Conservation (phyloP, 139 green algal genomes). For the Chlorella vulgaris region DNA sequence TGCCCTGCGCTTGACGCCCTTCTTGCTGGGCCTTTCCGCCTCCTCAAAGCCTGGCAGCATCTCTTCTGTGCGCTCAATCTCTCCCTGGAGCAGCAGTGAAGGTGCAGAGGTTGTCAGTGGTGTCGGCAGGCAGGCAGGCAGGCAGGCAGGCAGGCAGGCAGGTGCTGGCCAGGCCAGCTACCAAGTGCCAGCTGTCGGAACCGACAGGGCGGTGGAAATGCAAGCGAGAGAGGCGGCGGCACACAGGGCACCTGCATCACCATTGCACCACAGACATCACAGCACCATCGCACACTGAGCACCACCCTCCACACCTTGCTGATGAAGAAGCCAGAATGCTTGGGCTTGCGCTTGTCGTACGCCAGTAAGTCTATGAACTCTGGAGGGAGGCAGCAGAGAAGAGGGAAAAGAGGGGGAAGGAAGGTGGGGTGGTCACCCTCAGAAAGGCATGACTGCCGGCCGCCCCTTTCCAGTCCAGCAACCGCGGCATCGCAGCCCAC, state of each 20-base stretch:
- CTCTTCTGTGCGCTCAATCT: conserved; percentile 43
- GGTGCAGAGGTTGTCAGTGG: not conserved
- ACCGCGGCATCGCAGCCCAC: no score
- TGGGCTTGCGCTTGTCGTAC: conserved; percentile 42
- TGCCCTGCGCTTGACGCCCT: conserved; percentile 10
- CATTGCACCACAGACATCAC: no score
- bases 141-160: no score
- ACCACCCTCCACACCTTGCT: conserved; percentile 34
- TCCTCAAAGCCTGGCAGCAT: conserved; percentile 28
- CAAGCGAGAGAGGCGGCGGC: no score
- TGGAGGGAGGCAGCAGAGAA: conserved; percentile 11
- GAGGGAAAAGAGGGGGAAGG: not conserved
- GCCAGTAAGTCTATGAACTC: conserved; percentile 50
- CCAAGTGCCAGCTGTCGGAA: no score
- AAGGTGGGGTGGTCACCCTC: not conserved
- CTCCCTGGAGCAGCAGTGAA: conserved; percentile 18
- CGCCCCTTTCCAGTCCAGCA: no score
- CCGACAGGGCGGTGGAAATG: no score
- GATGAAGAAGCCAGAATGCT: conserved; percentile 56
- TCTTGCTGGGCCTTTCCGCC: not conserved
- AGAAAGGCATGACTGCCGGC: no score
- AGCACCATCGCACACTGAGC: no score
- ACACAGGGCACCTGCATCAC: no score
- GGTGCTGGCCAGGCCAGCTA: no score
- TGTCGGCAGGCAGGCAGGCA: not conserved